Percentiles rank a stretch among this genome's conserved stretches.
These are phyloP conservation scores for Cardiosporidium cionae DNA, from an alignment of 169 alveolate genomes.

Conservation along the genomic window DNA sequence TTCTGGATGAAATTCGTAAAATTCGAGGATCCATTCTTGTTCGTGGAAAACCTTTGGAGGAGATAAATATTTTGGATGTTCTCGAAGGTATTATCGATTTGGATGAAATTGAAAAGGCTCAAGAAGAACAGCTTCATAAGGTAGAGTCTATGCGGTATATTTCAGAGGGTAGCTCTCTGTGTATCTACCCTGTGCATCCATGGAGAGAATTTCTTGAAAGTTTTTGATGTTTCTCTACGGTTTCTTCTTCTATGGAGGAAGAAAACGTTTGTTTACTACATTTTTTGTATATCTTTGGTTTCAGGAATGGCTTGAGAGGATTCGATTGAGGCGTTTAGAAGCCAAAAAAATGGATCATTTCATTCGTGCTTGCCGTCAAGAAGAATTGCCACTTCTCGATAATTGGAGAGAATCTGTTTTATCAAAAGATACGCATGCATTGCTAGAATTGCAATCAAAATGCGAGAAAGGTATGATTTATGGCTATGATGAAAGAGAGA, in stretches of 20 bases:
- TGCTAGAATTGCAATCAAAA: neutral
- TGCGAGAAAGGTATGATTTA: no score
- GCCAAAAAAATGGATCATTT: slow-evolving; percentile 71
- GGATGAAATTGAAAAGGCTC: neutral
- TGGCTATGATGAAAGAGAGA: no score
- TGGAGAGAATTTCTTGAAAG: neutral
- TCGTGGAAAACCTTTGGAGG: neutral
- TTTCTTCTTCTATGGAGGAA: neutral
- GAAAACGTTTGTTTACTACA: neutral
- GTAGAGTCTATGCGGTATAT: neutral
- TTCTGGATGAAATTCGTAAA: neutral
- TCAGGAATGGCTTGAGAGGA: slow-evolving; percentile 65
- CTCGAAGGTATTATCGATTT: neutral
- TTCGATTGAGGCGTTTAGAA: slow-evolving; percentile 60
- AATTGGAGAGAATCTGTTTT: neutral
- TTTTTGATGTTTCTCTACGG: neutral
- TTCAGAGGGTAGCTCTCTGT: neutral
- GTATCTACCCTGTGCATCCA: neutral
- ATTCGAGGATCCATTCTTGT: neutral
- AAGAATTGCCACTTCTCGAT: slow-evolving; percentile 45
- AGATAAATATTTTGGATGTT: neutral
- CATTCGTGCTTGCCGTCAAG: slow-evolving; percentile 67
- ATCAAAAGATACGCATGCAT: neutral
- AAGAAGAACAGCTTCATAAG: neutral
- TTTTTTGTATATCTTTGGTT: neutral